Conservation (phyloP, 2,329 filamentous ascomycete genomes). For the Sporothrix pseudoabietina region DNA sequence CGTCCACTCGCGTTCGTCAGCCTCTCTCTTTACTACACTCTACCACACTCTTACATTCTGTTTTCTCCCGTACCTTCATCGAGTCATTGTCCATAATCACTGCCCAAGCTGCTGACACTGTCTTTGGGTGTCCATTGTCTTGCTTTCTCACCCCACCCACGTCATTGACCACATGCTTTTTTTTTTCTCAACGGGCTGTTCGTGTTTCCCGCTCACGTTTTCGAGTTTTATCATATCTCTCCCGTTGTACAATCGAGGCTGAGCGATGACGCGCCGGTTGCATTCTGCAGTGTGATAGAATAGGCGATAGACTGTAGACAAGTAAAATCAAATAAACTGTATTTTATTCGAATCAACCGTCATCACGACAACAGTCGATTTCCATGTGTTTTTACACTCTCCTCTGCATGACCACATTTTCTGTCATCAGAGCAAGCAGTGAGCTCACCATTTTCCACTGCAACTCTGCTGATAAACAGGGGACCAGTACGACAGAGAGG, state of each 20-base stretch:
- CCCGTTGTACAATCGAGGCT: conserved; percentile 6
- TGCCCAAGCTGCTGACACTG: neutral
- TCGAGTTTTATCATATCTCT: neutral
- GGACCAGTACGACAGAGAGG: neutral
- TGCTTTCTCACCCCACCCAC: neutral
- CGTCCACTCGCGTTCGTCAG: neutral
- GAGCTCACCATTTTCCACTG: neutral
- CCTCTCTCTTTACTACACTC: neutral
- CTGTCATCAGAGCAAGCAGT: conserved; percentile 3
- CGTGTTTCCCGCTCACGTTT: neutral
- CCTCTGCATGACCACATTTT: neutral
- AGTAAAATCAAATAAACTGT: neutral
- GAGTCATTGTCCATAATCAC: neutral
- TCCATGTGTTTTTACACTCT: neutral
- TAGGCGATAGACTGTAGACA: neutral
- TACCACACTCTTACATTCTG: neutral
- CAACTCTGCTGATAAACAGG: neutral
- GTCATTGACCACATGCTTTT: neutral
- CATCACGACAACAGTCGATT: neutral
- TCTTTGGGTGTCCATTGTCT: neutral
- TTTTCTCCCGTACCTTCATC: neutral
- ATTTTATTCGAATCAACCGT: neutral
- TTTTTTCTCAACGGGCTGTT: conserved; percentile 4
- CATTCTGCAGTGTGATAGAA: neutral
- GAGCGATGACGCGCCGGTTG: neutral